Conservation (phyloP, 2,329 filamentous ascomycete genomes). For the Pleoardoris graminearum region DNA sequence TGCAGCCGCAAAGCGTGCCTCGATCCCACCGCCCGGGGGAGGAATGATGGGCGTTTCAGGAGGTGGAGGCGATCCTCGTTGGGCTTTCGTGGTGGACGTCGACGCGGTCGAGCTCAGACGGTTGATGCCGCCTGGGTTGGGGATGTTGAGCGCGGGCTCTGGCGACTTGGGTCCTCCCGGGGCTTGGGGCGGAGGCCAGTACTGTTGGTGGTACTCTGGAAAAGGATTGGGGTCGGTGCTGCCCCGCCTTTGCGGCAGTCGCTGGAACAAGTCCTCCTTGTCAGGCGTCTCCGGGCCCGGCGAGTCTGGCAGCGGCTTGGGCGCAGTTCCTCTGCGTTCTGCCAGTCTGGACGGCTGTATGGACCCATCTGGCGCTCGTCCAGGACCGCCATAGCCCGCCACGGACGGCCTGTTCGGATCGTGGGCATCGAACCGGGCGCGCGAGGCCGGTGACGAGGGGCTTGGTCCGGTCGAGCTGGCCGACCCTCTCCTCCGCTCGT, state of each 20-base stretch:
- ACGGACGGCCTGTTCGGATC: conserved; percentile 55
- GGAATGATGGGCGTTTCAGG: conserved; percentile 87
- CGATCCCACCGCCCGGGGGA: conserved; percentile 78
- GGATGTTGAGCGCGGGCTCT: conserved; percentile 53
- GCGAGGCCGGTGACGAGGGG: conserved; percentile 36
- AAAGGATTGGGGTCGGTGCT: conserved; percentile 47
- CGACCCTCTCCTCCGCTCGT: conserved; percentile 36
- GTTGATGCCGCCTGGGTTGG: conserved; percentile 60
- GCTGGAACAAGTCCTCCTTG: conserved; percentile 78
- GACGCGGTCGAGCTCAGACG: conserved; percentile 81
- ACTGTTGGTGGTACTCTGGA: conserved; percentile 62
- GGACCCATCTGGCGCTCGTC: conserved; percentile 34
- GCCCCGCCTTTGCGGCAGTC: conserved; percentile 51
- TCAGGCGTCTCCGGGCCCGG: conserved; percentile 75
- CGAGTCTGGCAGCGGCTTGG: conserved; percentile 81
- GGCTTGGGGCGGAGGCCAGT: conserved; percentile 57
- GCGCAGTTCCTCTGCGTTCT: conserved; percentile 78
- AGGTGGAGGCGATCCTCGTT: conserved; percentile 88
- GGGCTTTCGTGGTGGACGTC: conserved; percentile 88
- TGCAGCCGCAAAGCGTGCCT: conserved; percentile 86
- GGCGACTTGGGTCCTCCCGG: conserved; percentile 23
- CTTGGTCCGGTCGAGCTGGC: conserved; percentile 31
- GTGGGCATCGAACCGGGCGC: conserved; percentile 52
- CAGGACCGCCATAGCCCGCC: conserved; percentile 49
- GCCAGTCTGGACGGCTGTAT: conserved; percentile 66